Percentiles rank a stretch among this genome's conserved stretches.
phyloP scores from a whole-genome alignment of 2,329 filamentous ascomycete species.

The Neocatenulostroma microsporum region DNA sequence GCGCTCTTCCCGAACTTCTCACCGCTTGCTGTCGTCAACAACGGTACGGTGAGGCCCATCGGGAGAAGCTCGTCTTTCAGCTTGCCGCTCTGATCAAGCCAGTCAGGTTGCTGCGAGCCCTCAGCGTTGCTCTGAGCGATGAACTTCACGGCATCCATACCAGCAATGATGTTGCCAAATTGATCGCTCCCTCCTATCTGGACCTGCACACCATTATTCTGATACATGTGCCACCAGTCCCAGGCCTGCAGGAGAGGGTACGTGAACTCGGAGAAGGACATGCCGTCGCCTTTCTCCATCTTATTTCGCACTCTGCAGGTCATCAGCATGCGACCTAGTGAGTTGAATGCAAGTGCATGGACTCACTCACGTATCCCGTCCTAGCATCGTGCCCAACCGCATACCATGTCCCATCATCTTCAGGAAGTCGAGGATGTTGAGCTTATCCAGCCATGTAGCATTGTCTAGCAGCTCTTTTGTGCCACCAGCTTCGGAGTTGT shows the following conservation, averaged over 20 bases:
- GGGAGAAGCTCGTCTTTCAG: constrained; percentile 45
- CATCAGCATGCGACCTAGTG: constrained; percentile 6
- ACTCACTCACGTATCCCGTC: constrained; percentile 68
- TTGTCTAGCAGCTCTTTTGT: constrained; percentile 69
- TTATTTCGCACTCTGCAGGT: constrained; percentile 63
- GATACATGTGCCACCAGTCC: constrained; percentile 91
- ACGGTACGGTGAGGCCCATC: constrained; percentile 81
- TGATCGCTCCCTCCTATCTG: constrained; percentile 95
- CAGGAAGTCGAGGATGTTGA: constrained; percentile 67
- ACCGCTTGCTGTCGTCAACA: constrained; percentile 77
- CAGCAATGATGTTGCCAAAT: constrained; percentile 89
- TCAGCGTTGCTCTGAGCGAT: constrained; percentile 47
- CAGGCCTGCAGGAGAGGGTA: constrained; percentile 92
- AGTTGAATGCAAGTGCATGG: neutral
- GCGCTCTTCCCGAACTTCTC: constrained; percentile 92
- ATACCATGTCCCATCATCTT: constrained; percentile 64
- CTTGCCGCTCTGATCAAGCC: constrained; percentile 28
- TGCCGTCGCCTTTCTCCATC: constrained; percentile 76
- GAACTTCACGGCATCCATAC: constrained; percentile 74
- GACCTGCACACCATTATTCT: constrained; percentile 60
- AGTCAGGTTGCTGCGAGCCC: constrained; percentile 6
- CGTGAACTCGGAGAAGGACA: constrained; percentile 88
- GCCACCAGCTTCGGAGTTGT: constrained; percentile 51
- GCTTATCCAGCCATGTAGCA: constrained; percentile 67
- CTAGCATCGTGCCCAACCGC: constrained; percentile 78